Conservation (phyloP, 2,329 filamentous ascomycete genomes). For the Claviceps arundinis region DNA sequence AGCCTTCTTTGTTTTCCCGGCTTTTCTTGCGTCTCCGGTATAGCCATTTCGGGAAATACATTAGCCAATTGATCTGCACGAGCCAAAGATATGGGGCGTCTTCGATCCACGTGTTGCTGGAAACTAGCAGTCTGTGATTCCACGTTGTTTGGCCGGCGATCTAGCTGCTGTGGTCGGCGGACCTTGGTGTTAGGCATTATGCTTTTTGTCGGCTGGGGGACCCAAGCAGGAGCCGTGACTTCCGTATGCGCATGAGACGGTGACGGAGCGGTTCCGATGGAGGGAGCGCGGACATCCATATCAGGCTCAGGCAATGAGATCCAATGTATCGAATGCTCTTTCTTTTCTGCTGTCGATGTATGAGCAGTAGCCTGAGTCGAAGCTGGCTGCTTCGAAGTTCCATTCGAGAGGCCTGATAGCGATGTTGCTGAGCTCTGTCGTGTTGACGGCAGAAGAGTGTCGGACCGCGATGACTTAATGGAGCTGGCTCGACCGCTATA, state of each 20-base stretch:
- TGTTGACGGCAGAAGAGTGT: slow-evolving; percentile 4
- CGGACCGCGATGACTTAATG: slow-evolving; percentile 2
- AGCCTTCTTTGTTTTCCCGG: slow-evolving; percentile 14
- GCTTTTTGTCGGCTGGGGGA: background rate
- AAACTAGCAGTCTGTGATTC: slow-evolving; percentile 8
- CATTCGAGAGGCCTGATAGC: slow-evolving; percentile 10
- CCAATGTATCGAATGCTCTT: slow-evolving; percentile 6
- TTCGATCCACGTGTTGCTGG: slow-evolving; percentile 3
- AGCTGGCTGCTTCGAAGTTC: slow-evolving; percentile 3
- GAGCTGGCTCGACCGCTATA: background rate
- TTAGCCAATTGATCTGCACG: slow-evolving; percentile 11
- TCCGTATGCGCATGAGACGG: background rate
- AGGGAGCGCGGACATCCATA: background rate
- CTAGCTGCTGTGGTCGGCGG: background rate
- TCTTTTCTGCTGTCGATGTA: slow-evolving; percentile 1
- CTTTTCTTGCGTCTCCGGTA: slow-evolving; percentile 9
- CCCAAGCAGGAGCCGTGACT: background rate
- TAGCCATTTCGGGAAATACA: slow-evolving; percentile 11
- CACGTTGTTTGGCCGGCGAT: slow-evolving; percentile 9
- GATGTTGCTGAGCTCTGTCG: slow-evolving; percentile 12
- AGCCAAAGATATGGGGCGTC: slow-evolving; percentile 6
- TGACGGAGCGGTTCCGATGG: background rate
- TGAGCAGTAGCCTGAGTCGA: slow-evolving; percentile 9
- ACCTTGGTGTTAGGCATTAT: background rate
- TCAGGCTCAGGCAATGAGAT: slow-evolving; percentile 4